Evolutionary conservation across 1,284 basidiomycete species (phyloP), one percentile per base, ranked within the genome.

Genomic region (Trichosporon asahii): DNA sequence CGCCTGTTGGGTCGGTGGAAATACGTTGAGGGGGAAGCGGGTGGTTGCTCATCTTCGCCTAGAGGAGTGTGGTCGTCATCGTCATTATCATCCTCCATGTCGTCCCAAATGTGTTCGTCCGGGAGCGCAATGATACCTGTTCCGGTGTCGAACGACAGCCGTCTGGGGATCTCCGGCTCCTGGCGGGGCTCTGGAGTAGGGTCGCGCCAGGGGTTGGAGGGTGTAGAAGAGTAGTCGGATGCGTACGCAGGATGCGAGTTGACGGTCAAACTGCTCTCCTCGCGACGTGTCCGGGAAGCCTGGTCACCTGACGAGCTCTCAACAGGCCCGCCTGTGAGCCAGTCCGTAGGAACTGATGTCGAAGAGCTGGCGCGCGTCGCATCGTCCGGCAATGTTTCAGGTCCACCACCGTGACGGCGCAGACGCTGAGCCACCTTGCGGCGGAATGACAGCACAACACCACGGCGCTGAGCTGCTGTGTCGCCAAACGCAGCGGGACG

Each of bases 71-170:
- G 84, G 53, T 82, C 84, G 29, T 85, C 85, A 14, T 80, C 81
- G 23, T 86, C 87, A 3, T 88, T 81, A 31, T 74, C 73, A 44
- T 73, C 74, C 33, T 75, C 71, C 31, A 74, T 76, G 66, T 83
- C 86, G 15, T 82, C 83, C 90, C 91, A 92, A 46, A 88, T 87
- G 63, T 87, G 90, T 75, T 89, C 88, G 61, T 81, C 78, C 0
- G 92, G 91, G 2, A 95, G 83, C 85, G 90, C 90, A 71, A 94
- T 94, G 53, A 94, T 90, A 0, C 93, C 93, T 14, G 74, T 64
- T 55, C 77, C 70, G 29, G 79, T 74, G 73, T 81, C 78, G 65
- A 76, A 79, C 23, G 76, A 77, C 6, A 77, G 66, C 9, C 66
- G 65, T 21, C 61, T 33, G 25, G 64, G 65, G 3, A 64, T 44